phyloP scores from a whole-genome alignment of 1,284 basidiomycete genomes.

The Sporisorium scitamineum region DNA sequence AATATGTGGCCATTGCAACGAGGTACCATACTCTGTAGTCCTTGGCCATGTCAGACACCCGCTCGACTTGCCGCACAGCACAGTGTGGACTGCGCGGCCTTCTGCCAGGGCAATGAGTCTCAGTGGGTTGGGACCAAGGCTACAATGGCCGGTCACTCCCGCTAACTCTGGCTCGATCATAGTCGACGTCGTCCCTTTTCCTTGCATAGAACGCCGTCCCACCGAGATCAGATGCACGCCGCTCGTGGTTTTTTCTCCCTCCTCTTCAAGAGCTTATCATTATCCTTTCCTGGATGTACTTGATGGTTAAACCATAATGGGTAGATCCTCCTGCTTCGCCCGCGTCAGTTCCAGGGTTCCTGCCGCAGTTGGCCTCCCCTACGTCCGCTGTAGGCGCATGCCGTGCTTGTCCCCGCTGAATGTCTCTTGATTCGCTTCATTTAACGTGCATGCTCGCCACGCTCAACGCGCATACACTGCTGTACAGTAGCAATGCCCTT shows the following conservation, averaged over 20 bases:
- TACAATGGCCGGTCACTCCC: neutral
- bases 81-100: neutral
- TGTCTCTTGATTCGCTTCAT: neutral
- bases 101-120: neutral
- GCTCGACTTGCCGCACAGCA: neutral
- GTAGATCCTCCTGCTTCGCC: neutral
- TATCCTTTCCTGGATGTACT: slow-evolving; percentile 5
- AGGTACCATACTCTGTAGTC: neutral
- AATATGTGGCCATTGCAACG: neutral
- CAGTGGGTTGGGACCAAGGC: neutral
- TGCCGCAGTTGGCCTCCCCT: neutral
- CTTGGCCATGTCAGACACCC: neutral
- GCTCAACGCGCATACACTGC: neutral
- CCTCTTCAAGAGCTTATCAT: neutral
- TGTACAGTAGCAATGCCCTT: neutral
- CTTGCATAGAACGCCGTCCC: slow-evolving; percentile 22
- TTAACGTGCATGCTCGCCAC: neutral
- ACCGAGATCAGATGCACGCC: slow-evolving; percentile 13
- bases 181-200: slow-evolving; percentile 27
- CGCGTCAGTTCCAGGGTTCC: neutral
- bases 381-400: neutral
- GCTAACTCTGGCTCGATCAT: neutral
- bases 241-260: slow-evolving; percentile 31
- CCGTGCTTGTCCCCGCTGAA: neutral
- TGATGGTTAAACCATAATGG: neutral